Conservation (phyloP, 306 rosid genomes). For the Cucumis hystrix region DNA sequence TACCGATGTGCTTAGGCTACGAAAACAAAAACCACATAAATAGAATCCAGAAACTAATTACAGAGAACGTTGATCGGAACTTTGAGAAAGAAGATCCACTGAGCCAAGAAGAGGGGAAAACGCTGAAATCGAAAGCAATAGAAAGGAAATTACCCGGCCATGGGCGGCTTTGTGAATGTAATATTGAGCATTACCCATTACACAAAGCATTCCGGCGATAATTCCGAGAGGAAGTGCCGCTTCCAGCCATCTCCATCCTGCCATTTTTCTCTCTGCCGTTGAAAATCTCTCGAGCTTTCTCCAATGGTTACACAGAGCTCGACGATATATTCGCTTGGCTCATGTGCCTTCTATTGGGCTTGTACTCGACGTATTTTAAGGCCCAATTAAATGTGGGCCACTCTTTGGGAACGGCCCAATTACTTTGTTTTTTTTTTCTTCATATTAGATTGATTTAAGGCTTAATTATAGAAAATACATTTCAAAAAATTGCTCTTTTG, state of each 20-base stretch:
- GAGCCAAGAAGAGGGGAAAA: not conserved
- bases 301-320: not conserved
- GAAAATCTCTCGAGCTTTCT: not conserved
- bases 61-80: not conserved
- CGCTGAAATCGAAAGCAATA: not conserved
- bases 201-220: conserved; percentile 84
- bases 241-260: conserved; percentile 44
- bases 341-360: not conserved
- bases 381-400: not conserved
- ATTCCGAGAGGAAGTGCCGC: conserved; percentile 78
- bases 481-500: no score
- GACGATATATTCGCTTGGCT: not conserved
- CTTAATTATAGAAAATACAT: no score
- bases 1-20: conserved; percentile 90
- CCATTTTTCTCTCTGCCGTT: conserved; percentile 21
- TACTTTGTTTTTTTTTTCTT: no score
- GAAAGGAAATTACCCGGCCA: conserved; percentile 51
- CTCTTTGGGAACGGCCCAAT: not conserved
- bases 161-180: conserved; percentile 75
- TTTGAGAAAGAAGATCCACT: not conserved
- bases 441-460: no score
- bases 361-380: not conserved
- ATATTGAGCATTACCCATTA: conserved; percentile 80
- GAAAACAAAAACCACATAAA: not conserved
- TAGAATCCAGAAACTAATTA: not conserved